These are phyloP conservation scores for Dothistroma pini DNA, from an alignment of 2,329 filamentous ascomycete genomes.

Conservation along the genomic window DNA sequence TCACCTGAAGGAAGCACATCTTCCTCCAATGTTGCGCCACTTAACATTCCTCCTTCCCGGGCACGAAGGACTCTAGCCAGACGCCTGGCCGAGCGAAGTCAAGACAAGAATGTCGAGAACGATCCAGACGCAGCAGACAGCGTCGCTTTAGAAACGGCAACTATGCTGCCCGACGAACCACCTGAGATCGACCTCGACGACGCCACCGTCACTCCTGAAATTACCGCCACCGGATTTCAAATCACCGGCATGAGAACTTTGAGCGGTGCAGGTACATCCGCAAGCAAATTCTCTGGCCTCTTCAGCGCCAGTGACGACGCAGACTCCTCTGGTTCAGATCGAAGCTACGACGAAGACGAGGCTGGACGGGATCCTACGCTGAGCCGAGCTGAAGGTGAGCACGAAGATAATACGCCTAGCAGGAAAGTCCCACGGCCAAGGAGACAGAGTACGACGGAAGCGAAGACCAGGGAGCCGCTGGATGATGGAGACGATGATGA, in stretches of 20 bases:
- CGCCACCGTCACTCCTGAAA: not conserved
- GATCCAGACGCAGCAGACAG: slow-evolving; percentile 34
- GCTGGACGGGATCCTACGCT: slow-evolving; percentile 27
- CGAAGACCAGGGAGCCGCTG: slow-evolving; percentile 31
- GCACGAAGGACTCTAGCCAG: slow-evolving; percentile 89
- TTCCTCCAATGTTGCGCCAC: slow-evolving; percentile 60
- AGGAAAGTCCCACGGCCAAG: slow-evolving; percentile 18
- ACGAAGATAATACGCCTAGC: slow-evolving; percentile 30
- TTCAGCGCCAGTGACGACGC: slow-evolving; percentile 38
- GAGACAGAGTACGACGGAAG: slow-evolving; percentile 36
- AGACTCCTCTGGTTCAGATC: slow-evolving; percentile 48
- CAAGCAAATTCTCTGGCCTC: slow-evolving; percentile 26
- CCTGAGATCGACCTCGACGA: slow-evolving; percentile 20
- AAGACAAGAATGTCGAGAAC: slow-evolving; percentile 28
- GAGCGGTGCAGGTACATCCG: slow-evolving; percentile 12
- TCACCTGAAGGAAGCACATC: slow-evolving; percentile 24
- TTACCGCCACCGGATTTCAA: slow-evolving; percentile 16
- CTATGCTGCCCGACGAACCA: slow-evolving; percentile 32
- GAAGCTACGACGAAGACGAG: slow-evolving; percentile 20
- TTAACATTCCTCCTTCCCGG: slow-evolving; percentile 82
- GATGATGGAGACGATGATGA: slow-evolving; percentile 33
- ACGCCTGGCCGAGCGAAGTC: slow-evolving; percentile 59
- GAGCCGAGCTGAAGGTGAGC: slow-evolving; percentile 33
- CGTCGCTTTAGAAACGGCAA: slow-evolving; percentile 29
- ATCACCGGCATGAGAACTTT: slow-evolving; percentile 27